Evolutionary conservation across 495 filamentous ascomycete genomes (phyloP), one percentile per base, ranked within the genome.

Genomic region (Xylaria telfairii): DNA sequence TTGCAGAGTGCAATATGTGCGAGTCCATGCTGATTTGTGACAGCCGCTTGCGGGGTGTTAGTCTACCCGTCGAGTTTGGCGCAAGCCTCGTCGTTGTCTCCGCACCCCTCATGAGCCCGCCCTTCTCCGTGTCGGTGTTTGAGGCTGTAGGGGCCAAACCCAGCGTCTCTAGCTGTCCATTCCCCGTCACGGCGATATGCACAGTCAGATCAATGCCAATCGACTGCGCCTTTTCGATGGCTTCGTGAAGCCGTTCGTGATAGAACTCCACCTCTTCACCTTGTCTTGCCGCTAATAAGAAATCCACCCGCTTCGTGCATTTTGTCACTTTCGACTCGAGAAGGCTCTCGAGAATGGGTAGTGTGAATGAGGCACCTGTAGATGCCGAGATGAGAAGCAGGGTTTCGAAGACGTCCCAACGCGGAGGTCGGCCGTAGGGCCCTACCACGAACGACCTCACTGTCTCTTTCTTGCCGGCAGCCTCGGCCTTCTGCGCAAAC

Each of bases 281-380:
- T 34, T 88, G 87, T 72, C 89, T 92, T 47, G 95, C 88, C 26
- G 93, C 87, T 83, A 94, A 90, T 2, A 95, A 81, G 67, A 95
- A 92, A 15, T 89, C 86, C 15, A 95, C 78, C 41, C 87, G 84
- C 68, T 89, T 88, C 15, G 89, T 91, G 64, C 89, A 92, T 41
- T 81, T 81, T 2, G 81, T 80, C 24, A 68, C 67, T 26, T 74
- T 77, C 15, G 80, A 76, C 56, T 83, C 76, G 6, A 89, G 78
- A 0, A 89, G 76, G 64, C 82, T 86, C 51, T 90, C 87, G 6
- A 89, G 78, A 12, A 89, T 84, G 0, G 89, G 87, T 1, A 87
- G 75, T 1, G 85, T 86, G 68, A 87, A 89, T 6, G 85, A 87
- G 17, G 87, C 86, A 19, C 87, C 89, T 0, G 87, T 86, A 4